These are phyloP conservation scores for Hypoxylon perforatum DNA, from an alignment of 495 filamentous ascomycete genomes.

Conservation along the genomic window DNA sequence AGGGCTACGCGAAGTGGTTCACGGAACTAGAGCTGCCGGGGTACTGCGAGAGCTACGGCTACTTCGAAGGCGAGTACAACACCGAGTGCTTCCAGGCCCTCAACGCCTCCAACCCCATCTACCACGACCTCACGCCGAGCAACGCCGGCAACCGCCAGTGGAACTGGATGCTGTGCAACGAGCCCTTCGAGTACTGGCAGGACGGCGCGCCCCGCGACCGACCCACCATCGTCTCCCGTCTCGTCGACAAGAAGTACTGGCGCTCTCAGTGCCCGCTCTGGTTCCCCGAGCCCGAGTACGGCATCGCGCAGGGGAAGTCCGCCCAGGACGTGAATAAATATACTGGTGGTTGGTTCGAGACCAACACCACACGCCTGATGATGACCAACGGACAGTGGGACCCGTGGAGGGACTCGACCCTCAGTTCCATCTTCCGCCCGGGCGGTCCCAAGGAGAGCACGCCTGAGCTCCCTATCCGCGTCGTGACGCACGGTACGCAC, in stretches of 20 bases:
- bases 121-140: slow-evolving; percentile 62
- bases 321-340: slow-evolving; percentile 66
- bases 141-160: slow-evolving; percentile 70
- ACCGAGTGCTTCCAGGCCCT: slow-evolving; percentile 68
- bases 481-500: slow-evolving; percentile 53
- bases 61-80: slow-evolving; percentile 55
- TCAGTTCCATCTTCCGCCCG: slow-evolving; percentile 52
- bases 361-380: slow-evolving; percentile 67
- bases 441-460: slow-evolving; percentile 53
- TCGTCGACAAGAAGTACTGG: slow-evolving; percentile 67
- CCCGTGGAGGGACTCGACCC: slow-evolving; percentile 56
- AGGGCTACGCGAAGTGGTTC: slow-evolving; percentile 65
- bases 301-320: slow-evolving; percentile 61
- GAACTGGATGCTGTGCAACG: slow-evolving; percentile 75
- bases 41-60: slow-evolving; percentile 56
- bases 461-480: slow-evolving; percentile 45
- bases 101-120: slow-evolving; percentile 66
- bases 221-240: slow-evolving; percentile 65
- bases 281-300: slow-evolving; percentile 68
- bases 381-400: slow-evolving; percentile 68
- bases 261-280: slow-evolving; percentile 66
- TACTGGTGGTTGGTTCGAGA: slow-evolving; percentile 68
- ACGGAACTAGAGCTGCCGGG: slow-evolving; percentile 59
- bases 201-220: slow-evolving; percentile 60
- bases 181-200: slow-evolving; percentile 71